Conservation (phyloP, 257 asterid genomes). For the Fraxinus excelsior region DNA sequence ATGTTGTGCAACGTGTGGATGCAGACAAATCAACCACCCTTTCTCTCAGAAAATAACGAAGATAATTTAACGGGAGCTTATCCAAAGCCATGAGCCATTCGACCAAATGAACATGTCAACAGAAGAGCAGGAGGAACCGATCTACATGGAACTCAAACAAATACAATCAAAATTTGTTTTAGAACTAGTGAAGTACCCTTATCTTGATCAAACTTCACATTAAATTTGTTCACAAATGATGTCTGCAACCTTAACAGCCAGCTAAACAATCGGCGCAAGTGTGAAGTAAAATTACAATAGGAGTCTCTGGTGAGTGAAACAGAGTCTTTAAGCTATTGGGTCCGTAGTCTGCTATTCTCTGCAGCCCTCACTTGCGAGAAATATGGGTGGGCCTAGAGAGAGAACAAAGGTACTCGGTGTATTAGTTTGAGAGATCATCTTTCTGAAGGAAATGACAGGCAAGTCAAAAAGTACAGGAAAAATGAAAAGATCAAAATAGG, state of each 20-base stretch:
- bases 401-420: neutral
- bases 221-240: conserved; percentile 2
- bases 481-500: neutral
- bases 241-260: conserved; percentile 15
- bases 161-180: neutral
- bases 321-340: conserved; percentile 29
- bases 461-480: neutral
- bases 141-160: neutral
- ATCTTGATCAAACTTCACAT: conserved; percentile 5
- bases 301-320: conserved; percentile 4
- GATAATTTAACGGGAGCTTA: too few species aligned
- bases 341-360: conserved; percentile 47
- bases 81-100: too few species aligned
- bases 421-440: neutral
- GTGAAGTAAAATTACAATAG: conserved; percentile 22
- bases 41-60: too few species aligned
- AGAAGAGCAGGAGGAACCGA: neutral
- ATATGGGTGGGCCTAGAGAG: conserved; percentile 46
- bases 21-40: conserved; percentile 28
- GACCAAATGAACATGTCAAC: too few species aligned
- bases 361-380: conserved; percentile 59
- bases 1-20: conserved; percentile 59
- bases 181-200: neutral
- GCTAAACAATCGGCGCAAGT: conserved; percentile 6
- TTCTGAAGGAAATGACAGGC: neutral